Base-by-base conservation (phyloP, 208 protist genomes). In the Paratrypanosoma confusum region DNA sequence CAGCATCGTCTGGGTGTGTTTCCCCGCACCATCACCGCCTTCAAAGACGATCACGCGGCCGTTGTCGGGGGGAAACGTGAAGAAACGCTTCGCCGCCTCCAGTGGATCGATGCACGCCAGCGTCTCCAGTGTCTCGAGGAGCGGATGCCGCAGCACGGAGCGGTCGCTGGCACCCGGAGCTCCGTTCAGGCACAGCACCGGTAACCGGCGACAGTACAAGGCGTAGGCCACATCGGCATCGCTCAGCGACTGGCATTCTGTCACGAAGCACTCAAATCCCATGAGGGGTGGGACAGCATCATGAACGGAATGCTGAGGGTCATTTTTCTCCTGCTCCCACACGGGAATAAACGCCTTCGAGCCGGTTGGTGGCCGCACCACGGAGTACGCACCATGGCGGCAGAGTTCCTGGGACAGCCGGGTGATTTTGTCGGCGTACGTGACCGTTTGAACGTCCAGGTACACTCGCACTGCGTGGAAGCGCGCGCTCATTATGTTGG, bases 1-100 rank as follows among this genome's bases (percentile, higher is more conserved):
- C 22, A 81, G 46, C 16, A 21, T 42, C 4, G 85, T 73, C 42
- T 96, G 89, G n/a, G 89, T 96, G 25, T 80, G 65, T 57, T 96
- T 96, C 3, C 89, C 89, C 11, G 76, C 77, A 7, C 89, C 89
- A 43, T 96, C 89, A 11, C 82, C 89, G n/a, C 89, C 89, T 39
- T 93, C 88, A 29, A 95, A 48, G 10, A 92, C 83, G 46, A 87
- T 49, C 18, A 87, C 47, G 22, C 56, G 22, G n/a, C 60, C 55
- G 13, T 39, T 6, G 14, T 13, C 22, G 3, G 23, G 2, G 6
- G 52, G 7, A 37, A 58, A 47, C 4, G 48, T 41, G 32, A 78
- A 71, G 34, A 71, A 79, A 31, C 40, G 24, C 16, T 39, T 40
- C 20, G 73, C 18, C 11, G 45, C 31, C 8, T 14, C 3, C 45